Evolutionary conservation across 2,329 filamentous ascomycete species (phyloP), one percentile per base, ranked within the genome.

Genomic region (Penicillium sclerotigenum): DNA sequence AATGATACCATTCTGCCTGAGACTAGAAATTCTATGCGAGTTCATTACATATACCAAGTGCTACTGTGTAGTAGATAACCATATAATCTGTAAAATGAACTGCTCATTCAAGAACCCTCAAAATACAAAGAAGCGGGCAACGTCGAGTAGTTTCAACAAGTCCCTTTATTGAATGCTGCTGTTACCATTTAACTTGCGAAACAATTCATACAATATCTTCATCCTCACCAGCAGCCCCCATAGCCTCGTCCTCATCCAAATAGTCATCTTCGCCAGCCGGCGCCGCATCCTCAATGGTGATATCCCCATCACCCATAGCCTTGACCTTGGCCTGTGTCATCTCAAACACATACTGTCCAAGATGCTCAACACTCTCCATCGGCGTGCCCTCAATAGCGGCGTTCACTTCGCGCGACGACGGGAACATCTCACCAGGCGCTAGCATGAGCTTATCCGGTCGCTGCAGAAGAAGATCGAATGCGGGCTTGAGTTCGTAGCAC

Each of bases 301-400:
- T 71, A 26, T 71, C 67, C 14, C 74, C 75, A 45, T 72, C 75
- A 61, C 80, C 84, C 66, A 86, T 67, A 42, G 79, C 80, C 67
- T 84, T 81, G 1, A 87, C 73, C 73, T 87, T 88, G 8, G 85
- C 85, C 68, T 88, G 84, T 4, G 91, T 96, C 91, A 99, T 99
- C 73, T 99, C 90, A 71, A 85, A 96, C 22, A 99, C 93, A 73
- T 97, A 99, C 75, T 96, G 89, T 0, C 94, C 94, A 34, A 99
- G 75, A 77, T 99, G 94, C 77, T 99, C 93, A 1, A 97, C 87
- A 33, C 89, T 85, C 66, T 93, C 89, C 90, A 99, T 97, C 20
- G 85, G 80, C 1, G 86, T 87, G n/a, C 74, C 75, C 40, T 74
- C 77, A 7, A 77, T 69, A 7, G 80, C 77, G 18, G 79, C 80